A percentile compares a stretch with the other conserved stretches of the same genome.
Conservation (phyloP, 2,329 filamentous ascomycete genomes). For the Alternaria ventricosa region DNA sequence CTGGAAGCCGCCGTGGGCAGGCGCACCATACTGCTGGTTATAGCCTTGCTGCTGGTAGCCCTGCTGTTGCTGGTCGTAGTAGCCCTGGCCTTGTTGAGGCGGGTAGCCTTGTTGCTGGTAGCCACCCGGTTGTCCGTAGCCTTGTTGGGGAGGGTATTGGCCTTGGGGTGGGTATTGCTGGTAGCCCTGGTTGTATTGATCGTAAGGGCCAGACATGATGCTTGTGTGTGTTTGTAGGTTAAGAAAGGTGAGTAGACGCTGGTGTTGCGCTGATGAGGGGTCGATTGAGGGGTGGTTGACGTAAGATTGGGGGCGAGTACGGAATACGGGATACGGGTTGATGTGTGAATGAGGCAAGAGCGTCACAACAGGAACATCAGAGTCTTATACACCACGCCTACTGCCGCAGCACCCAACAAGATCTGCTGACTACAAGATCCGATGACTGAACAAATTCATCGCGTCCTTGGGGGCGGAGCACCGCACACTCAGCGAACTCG, state of each 20-base stretch:
- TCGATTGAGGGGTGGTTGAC: conserved; percentile 20
- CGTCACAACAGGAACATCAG: conserved; percentile 4
- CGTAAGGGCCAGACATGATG: conserved; percentile 62
- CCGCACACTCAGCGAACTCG: conserved; percentile 26
- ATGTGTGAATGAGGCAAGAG: conserved; percentile 18
- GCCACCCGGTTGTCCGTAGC: conserved; percentile 41
- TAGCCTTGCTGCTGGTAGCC: conserved; percentile 35
- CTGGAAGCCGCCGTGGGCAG: conserved; percentile 58
- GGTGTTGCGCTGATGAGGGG: conserved; percentile 14
- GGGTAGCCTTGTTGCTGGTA: conserved; percentile 40
- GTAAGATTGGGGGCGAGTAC: conserved; percentile 19
- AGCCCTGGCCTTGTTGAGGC: conserved; percentile 35
- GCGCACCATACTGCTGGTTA: conserved; percentile 54
- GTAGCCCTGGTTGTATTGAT: conserved; percentile 50
- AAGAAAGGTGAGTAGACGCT: not conserved
- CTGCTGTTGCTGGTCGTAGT: conserved; percentile 46
- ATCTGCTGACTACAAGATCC: conserved; percentile 34
- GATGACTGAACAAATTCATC: conserved; percentile 30
- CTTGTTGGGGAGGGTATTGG: conserved; percentile 38
- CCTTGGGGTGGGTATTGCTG: conserved; percentile 47
- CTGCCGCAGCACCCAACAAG: conserved; percentile 27
- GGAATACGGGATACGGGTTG: conserved; percentile 1
- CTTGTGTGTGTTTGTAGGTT: conserved; percentile 9
- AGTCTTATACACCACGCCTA: conserved; percentile 24
- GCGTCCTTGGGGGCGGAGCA: conserved; percentile 37